These are phyloP conservation scores for Neonectria coccinea DNA, from an alignment of 2,329 filamentous ascomycete species.

Conservation along the genomic window DNA sequence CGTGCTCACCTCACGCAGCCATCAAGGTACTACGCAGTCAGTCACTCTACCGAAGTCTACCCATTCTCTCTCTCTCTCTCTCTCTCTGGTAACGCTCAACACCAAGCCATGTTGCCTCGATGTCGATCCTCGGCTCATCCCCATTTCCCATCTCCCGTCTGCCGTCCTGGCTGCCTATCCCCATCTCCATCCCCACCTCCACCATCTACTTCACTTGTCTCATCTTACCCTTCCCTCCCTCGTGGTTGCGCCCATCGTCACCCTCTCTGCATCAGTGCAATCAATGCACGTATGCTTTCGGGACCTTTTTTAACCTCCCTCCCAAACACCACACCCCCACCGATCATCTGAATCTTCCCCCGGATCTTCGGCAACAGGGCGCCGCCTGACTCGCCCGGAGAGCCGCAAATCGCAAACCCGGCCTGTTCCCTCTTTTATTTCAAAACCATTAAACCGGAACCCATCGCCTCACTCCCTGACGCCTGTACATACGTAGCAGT, in stretches of 20 bases:
- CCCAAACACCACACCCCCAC: not conserved
- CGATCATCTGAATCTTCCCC: constrained; percentile 18
- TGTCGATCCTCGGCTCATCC: constrained; percentile 23
- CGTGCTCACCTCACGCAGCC: not conserved
- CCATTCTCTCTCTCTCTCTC: not conserved
- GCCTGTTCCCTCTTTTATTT: not conserved
- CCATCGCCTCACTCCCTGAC: not conserved
- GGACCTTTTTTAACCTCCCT: not conserved
- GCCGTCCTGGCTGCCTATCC: constrained; percentile 11
- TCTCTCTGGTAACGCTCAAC: constrained; percentile 3
- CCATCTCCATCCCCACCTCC: constrained; percentile 12
- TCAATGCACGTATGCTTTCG: not conserved
- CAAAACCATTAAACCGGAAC: not conserved
- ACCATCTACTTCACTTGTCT: not conserved
- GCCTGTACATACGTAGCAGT: not conserved
- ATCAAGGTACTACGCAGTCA: not conserved
- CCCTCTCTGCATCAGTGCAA: not conserved
- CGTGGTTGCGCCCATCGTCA: constrained; percentile 9
- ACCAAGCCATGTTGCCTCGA: constrained; percentile 17
- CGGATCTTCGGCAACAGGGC: constrained; percentile 20
- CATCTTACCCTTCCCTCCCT: not conserved
- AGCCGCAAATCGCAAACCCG: constrained; percentile 10
- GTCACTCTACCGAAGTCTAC: not conserved
- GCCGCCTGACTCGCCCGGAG: constrained; percentile 17
- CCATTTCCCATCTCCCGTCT: constrained; percentile 20